phyloP scores from a whole-genome alignment of 2,329 filamentous ascomycete genomes.

The Thelonectria blattea region DNA sequence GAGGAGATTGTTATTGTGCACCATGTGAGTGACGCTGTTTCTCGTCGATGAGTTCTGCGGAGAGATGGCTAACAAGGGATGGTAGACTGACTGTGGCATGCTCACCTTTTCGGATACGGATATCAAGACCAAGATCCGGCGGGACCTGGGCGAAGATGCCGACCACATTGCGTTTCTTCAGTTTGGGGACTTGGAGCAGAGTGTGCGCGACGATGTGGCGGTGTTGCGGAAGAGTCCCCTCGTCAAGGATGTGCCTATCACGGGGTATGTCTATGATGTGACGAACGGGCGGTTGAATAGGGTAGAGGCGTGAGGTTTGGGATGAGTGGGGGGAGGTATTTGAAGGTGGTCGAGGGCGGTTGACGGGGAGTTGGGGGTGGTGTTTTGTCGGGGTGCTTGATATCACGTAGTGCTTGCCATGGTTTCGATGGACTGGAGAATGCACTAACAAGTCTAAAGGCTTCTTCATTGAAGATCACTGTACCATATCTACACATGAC shows the following conservation, averaged over 20 bases:
- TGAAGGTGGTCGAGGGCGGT: background rate
- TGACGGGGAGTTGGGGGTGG: background rate
- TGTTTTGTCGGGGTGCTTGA: background rate
- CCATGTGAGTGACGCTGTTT: conserved; percentile 49
- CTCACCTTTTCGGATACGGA: conserved; percentile 68
- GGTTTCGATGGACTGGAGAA: background rate
- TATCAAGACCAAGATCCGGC: conserved; percentile 59
- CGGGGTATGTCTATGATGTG: conserved; percentile 80
- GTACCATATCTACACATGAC: background rate
- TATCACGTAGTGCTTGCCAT: background rate
- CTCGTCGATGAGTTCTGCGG: background rate
- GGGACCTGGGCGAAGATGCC: conserved; percentile 62
- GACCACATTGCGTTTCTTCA: conserved; percentile 67
- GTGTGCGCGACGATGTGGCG: conserved; percentile 69
- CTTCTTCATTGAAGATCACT: background rate
- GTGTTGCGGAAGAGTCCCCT: conserved; percentile 65
- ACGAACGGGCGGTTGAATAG: conserved; percentile 65
- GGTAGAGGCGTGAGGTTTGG: conserved; percentile 22
- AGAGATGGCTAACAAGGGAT: background rate
- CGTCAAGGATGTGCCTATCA: conserved; percentile 68
- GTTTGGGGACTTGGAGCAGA: conserved; percentile 67
- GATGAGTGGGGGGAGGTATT: background rate
- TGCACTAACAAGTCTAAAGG: background rate
- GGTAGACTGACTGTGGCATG: conserved; percentile 58
- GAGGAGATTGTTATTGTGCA: conserved; percentile 76